Percentiles rank a stretch among this genome's conserved stretches.
Evolutionary conservation across 2,329 filamentous ascomycete species (phyloP).

Genomic region (Knufia petricola): DNA sequence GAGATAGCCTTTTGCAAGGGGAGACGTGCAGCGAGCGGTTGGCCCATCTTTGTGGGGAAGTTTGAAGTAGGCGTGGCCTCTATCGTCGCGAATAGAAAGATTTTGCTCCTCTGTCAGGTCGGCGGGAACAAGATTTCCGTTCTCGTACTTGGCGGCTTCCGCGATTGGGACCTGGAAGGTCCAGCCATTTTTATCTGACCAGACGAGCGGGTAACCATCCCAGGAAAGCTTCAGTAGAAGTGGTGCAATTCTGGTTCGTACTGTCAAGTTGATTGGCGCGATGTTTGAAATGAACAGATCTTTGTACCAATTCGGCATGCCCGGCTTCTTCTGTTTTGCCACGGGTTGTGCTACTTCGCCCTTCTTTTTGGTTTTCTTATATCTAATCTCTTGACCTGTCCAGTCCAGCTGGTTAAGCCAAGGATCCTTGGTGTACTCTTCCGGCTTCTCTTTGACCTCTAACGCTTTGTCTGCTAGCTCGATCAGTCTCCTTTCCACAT

Average conservation of each 20-base stretch:
- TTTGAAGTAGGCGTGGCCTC: constrained; percentile 67
- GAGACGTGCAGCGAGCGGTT: constrained; percentile 69
- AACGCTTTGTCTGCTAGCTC: constrained; percentile 68
- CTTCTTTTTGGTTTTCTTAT: constrained; percentile 87
- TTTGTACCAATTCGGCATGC: constrained; percentile 94
- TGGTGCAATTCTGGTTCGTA: constrained; percentile 79
- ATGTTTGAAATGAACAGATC: constrained; percentile 67
- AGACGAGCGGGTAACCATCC: constrained; percentile 81
- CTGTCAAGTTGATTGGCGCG: constrained; percentile 62
- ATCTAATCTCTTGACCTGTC: constrained; percentile 83
- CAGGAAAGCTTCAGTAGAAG: constrained; percentile 74
- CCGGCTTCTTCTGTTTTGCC: constrained; percentile 81
- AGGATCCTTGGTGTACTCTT: constrained; percentile 67
- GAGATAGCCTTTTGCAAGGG: constrained; percentile 84
- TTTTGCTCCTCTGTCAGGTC: constrained; percentile 69
- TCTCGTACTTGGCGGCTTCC: constrained; percentile 55
- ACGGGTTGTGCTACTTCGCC: constrained; percentile 65
- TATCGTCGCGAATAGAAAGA: constrained; percentile 55
- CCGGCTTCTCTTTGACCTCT: constrained; percentile 57
- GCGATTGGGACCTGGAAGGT: constrained; percentile 65
- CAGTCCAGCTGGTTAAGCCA: constrained; percentile 96
- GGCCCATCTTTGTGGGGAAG: constrained; percentile 94
- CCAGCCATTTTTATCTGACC: constrained; percentile 92
- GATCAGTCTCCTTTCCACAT: constrained; percentile 66
- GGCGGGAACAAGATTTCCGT: constrained; percentile 63